These are phyloP conservation scores for Lolium multiflorum DNA, from an alignment of 176 grass and related monocot species.

Conservation along the genomic window DNA sequence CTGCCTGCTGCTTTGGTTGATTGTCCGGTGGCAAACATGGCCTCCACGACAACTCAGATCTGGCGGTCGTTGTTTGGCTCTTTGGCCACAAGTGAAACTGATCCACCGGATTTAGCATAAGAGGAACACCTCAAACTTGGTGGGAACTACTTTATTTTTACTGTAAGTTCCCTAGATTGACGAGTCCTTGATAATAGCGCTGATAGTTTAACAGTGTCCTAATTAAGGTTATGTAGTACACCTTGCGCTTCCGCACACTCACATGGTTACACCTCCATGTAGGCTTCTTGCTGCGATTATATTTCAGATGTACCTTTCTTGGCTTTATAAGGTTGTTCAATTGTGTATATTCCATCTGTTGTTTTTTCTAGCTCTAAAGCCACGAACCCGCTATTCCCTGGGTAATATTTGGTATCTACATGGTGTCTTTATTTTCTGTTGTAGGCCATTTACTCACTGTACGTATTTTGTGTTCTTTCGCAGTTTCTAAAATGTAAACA, in stretches of 20 bases:
- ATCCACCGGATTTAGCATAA: neutral
- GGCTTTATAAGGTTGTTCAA: too few relatives aligned
- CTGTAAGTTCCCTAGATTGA: conserved; percentile 7
- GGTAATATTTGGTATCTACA: neutral
- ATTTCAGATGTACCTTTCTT: too few relatives aligned
- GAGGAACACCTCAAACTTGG: neutral
- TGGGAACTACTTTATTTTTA: neutral
- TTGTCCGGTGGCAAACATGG: neutral
- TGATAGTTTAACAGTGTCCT: neutral
- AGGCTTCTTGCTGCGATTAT: neutral
- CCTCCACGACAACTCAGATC: too few relatives aligned
- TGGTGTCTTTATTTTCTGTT: conserved; percentile 12
- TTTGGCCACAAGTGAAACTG: conserved; percentile 12
- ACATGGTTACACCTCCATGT: neutral
- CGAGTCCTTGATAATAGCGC: neutral
- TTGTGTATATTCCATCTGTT: too few relatives aligned
- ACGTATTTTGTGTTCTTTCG: neutral
- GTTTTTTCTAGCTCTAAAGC: neutral
- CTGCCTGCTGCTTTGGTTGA: neutral
- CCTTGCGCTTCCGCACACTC: neutral
- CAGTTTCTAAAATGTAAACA: neutral
- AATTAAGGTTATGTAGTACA: neutral
- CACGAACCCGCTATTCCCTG: neutral
- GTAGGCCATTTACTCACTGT: neutral
- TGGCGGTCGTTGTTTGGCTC: neutral